Conservation (phyloP, 129 eudicot genomes). For the Lactuca sativa region DNA sequence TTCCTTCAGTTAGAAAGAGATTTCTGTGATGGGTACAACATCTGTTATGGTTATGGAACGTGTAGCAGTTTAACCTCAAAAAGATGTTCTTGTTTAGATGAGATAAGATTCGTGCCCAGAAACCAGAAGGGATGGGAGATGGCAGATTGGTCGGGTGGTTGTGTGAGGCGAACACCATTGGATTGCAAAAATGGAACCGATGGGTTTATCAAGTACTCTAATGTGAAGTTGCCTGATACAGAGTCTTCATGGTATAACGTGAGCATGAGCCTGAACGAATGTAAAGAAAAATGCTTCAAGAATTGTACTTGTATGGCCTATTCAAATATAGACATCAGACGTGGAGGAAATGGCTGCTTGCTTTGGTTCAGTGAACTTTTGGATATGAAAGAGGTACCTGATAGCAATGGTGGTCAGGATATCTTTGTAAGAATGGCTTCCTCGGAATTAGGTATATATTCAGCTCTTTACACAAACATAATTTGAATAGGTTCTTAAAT, state of each 20-base stretch:
- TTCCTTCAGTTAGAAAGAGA: conserved; percentile 15
- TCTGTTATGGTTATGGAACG: conserved; percentile 51
- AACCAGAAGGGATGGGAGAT: conserved; percentile 37
- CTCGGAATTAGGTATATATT: neutral
- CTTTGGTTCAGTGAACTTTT: conserved; percentile 30
- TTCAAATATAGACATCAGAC: conserved; percentile 18
- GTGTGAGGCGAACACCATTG: conserved; percentile 44
- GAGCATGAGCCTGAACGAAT: conserved; percentile 26
- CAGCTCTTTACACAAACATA: too few relatives aligned
- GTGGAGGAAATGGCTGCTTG: conserved; percentile 24
- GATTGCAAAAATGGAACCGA: conserved; percentile 35
- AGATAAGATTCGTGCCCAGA: conserved; percentile 41
- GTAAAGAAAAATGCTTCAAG: conserved; percentile 16
- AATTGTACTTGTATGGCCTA: conserved; percentile 41
- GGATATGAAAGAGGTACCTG: conserved; percentile 3
- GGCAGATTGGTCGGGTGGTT: conserved; percentile 57
- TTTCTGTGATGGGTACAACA: conserved; percentile 39
- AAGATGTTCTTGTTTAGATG: conserved; percentile 44
- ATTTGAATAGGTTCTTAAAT: neutral
- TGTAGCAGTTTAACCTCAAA: conserved; percentile 32
- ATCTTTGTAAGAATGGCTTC: conserved; percentile 34
- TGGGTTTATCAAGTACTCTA: conserved; percentile 35
- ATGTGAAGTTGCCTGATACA: conserved; percentile 51
- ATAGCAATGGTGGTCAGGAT: conserved; percentile 32
- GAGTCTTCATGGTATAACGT: conserved; percentile 27